Evolutionary conservation across 495 filamentous ascomycete genomes (phyloP), one percentile per base, ranked within the genome.

Genomic region (Poronia punctata): DNA sequence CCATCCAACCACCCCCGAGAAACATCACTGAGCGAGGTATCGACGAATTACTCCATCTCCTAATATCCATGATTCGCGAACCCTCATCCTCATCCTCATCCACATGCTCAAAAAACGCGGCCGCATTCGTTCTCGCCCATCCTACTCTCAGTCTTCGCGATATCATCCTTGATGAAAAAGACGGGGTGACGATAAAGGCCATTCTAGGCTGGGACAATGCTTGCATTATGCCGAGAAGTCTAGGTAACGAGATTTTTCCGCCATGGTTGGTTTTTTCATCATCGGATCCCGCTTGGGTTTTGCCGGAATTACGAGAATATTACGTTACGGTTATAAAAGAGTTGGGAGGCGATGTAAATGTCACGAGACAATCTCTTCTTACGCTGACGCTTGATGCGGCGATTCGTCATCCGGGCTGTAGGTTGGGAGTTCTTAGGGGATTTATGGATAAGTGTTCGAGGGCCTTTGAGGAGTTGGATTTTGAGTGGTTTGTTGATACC

Each of bases 341-440:
- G 26, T 25, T 37, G 17, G 31, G 36, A 21, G 33, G 1, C 9
- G 24, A 43, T 20, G 21, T 40, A 0, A 14, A 52, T 14, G 23
- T 50, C 21, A 56, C 53, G 19, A 56, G 45, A 15, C 53, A 56
- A 21, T 56, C 53, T 4, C 37, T 56, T 28, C n/a, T 56, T 20
- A 24, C 46, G 11, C 42, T 56, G 3, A 49, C 32, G 14, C 23
- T 56, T 33, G 43, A 49, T 30, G 38, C 40, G 24, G 53, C 53
- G 28, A 43, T 23, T 5, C 43, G 36, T 17, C 43, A 52, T 16
- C 53, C 53, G 7, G 40, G 52, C 25, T 52, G 49, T 15, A 52
- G 43, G 30, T n/a, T n/a, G 11, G 43, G 42, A 8, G 24, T 49
- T 20, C 19, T 56, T 8, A 43, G 46, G 24, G 43, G 43, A 11